Conservation (phyloP, 139 green algal species). For the Spirogloea muscicola region DNA sequence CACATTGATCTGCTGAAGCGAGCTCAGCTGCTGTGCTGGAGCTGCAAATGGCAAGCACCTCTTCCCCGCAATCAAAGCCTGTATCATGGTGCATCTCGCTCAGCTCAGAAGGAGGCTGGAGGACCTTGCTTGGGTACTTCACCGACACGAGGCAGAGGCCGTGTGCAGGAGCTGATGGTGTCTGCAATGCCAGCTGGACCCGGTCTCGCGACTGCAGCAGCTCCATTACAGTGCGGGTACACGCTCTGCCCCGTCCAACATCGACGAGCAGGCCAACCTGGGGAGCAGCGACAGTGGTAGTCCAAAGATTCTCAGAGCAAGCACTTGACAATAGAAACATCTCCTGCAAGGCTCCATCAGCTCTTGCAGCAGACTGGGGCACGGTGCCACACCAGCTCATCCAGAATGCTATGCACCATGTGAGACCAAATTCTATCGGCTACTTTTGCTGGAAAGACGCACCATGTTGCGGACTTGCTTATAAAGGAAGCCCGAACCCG, state of each 20-base stretch:
- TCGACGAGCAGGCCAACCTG: slow-evolving; percentile 29
- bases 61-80: no score
- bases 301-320: neutral
- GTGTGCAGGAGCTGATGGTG: slow-evolving; percentile 25
- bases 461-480: slow-evolving; percentile 78
- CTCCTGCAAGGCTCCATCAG: slow-evolving; percentile 40
- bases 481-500: slow-evolving; percentile 75
- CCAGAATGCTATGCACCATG: no score
- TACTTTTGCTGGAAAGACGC: no score
- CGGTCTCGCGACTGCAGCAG: slow-evolving; percentile 38
- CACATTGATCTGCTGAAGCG: no score
- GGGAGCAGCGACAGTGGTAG: neutral
- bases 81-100: no score
- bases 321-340: slow-evolving; percentile 34
- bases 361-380: no score
- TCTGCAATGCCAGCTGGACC: slow-evolving; percentile 7
- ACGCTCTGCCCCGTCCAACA: neutral
- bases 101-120: slow-evolving; percentile 1
- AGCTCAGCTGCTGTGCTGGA: no score
- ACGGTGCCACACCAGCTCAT: no score
- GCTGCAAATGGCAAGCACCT: no score
- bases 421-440: no score
- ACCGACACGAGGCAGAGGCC: slow-evolving; percentile 45
- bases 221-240: neutral
- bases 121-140: slow-evolving; percentile 34